Conservation (phyloP, 2,329 filamentous ascomycete genomes). For the Metarhizium humberi region DNA sequence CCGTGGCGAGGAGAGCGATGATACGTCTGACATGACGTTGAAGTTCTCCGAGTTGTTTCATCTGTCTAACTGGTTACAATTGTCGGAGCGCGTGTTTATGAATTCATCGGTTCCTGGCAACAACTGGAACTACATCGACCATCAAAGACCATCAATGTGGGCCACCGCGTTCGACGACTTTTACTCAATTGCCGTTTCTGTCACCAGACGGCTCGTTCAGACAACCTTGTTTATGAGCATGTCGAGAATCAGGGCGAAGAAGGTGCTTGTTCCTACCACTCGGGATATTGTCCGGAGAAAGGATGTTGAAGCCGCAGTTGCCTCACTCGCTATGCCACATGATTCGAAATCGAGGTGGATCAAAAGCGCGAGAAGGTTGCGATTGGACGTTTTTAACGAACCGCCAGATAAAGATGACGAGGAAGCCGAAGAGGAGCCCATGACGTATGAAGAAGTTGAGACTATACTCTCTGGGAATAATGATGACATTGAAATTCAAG, state of each 20-base stretch:
- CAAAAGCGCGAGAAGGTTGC: conserved; percentile 36
- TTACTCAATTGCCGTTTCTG: conserved; percentile 53
- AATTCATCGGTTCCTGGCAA: conserved; percentile 51
- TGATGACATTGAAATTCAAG: neutral
- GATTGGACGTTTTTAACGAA: conserved; percentile 36
- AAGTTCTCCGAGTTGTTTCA: conserved; percentile 49
- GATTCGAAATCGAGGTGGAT: conserved; percentile 32
- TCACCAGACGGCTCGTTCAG: conserved; percentile 63
- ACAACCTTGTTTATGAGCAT: conserved; percentile 61
- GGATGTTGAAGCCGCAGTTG: conserved; percentile 41
- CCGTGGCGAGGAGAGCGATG: conserved; percentile 2
- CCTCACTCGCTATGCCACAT: conserved; percentile 33
- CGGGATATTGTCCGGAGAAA: conserved; percentile 26
- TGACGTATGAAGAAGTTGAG: conserved; percentile 38
- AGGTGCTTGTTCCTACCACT: conserved; percentile 17
- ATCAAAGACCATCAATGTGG: conserved; percentile 60
- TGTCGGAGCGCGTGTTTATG: conserved; percentile 68
- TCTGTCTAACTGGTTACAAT: conserved; percentile 47
- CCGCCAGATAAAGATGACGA: conserved; percentile 14
- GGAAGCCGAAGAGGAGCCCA: conserved; percentile 16
- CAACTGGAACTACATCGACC: conserved; percentile 57
- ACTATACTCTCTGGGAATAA: conserved; percentile 16
- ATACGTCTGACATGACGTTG: conserved; percentile 18
- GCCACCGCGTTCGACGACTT: conserved; percentile 71
- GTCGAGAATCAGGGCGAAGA: conserved; percentile 52